phyloP scores from a whole-genome alignment of 2,329 filamentous ascomycete genomes.

The Tolypocladium cylindrosporum region DNA sequence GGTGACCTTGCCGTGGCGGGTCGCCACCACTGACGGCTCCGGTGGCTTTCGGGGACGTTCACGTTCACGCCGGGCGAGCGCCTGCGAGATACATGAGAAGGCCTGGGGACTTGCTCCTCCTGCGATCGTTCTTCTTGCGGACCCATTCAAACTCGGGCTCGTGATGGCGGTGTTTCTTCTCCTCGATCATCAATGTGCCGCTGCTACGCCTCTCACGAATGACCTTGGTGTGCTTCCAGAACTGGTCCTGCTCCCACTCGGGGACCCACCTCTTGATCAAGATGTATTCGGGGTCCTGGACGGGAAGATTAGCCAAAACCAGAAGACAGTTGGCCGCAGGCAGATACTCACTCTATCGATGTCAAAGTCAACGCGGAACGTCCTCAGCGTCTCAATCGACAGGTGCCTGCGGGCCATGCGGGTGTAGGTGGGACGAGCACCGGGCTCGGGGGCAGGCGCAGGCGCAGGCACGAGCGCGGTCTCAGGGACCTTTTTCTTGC shows the following conservation, averaged over 20 bases:
- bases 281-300: constrained; percentile 56
- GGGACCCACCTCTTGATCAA: constrained; percentile 66
- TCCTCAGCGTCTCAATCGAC: constrained; percentile 49
- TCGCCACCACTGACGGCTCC: neutral
- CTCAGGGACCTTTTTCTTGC: constrained; percentile 39
- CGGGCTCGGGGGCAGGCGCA: constrained; percentile 10
- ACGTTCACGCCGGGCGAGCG: constrained; percentile 27
- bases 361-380: constrained; percentile 47
- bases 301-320: constrained; percentile 19
- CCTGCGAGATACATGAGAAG: constrained; percentile 50
- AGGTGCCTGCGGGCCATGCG: constrained; percentile 53
- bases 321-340: neutral
- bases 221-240: constrained; percentile 61
- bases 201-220: constrained; percentile 47
- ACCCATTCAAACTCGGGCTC: constrained; percentile 45
- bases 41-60: neutral
- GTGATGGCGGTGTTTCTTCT: constrained; percentile 28
- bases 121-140: constrained; percentile 44
- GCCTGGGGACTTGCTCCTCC: constrained; percentile 45
- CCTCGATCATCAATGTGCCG: constrained; percentile 35
- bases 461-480: constrained; percentile 14
- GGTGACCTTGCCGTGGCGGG: neutral
- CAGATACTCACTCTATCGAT: constrained; percentile 39
- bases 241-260: constrained; percentile 58
- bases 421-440: constrained; percentile 45